Evolutionary conservation across 495 filamentous ascomycete genomes (phyloP), one percentile per base, ranked within the genome.

Genomic region (Xylaria nigripes): DNA sequence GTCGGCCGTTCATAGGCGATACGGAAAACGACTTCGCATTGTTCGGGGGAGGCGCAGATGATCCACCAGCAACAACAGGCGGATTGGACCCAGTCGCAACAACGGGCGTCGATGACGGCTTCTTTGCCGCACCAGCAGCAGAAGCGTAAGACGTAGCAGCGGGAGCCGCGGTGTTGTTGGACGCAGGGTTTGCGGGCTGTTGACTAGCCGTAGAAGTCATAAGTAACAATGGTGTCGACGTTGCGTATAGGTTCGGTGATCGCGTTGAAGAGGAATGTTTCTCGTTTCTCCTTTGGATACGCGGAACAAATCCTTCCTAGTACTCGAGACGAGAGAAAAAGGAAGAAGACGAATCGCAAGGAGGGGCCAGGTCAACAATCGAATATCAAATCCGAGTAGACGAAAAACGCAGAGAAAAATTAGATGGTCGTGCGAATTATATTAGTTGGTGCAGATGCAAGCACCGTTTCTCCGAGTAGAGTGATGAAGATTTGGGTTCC

Each of bases 1-100:
- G 80, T 72, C 85, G 83, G 79, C 87, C 87, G 77, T 92, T 96
- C 80, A 92, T 80, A 65, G 87, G 80, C 75, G 87, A 84, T 62
- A 80, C 77, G 45, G 86, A 83, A 61, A 77, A 76, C 71, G 83
- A 77, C 74, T 93, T 93, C 69, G 85, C 89, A 94, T 81, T 72
- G 56, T 93, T 85, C 70, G 90, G 81, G 63, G 72, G 58, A 48
- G 69, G 62, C 51, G 80, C 77, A 62, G 85, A 76, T 56, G 81
- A 83, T 64, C 81, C 86, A 54, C 61, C 48, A 71, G 85, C 85
- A 74, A 83, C 84, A 74, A 82, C 78, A 57, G 78, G 73, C 51
- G 74, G 70, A 48, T 72, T 70, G 59, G 86, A 81, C 74, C 85
- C 83, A 65, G 82, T 76, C 76, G 84, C 85, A 72, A 85, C 81